Evolutionary conservation across 495 filamentous ascomycete species (phyloP).

Genomic region (Pseudomonodictys pantanalensis): DNA sequence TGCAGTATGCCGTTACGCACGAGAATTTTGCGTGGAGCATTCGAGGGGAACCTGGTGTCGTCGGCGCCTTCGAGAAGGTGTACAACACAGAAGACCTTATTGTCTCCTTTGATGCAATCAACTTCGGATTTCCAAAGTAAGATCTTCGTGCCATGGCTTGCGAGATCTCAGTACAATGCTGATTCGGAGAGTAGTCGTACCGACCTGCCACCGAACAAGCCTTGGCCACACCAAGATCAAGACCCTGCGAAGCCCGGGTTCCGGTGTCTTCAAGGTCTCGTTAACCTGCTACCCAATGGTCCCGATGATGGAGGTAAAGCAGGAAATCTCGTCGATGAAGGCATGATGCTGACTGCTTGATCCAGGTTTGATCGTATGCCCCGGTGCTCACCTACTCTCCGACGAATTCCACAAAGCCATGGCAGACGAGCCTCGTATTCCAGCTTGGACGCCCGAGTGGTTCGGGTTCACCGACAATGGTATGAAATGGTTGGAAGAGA

Average conservation of each 20-base stretch:
- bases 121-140: conserved; percentile 37
- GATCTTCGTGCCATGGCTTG: conserved; percentile 1
- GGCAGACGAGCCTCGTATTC: conserved; percentile 5
- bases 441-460: conserved; percentile 7
- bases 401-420: conserved; percentile 10
- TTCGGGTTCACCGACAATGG: conserved; percentile 7
- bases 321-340: too few relatives aligned
- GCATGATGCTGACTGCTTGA: too few relatives aligned
- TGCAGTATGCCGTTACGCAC: conserved; percentile 39
- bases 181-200: background rate
- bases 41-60: conserved; percentile 42
- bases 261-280: conserved; percentile 2
- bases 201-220: conserved; percentile 4
- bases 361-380: conserved; percentile 7
- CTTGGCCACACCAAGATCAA: conserved; percentile 8
- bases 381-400: conserved; percentile 1
- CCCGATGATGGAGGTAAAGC: conserved; percentile 11
- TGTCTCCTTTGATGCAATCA: conserved; percentile 41
- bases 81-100: conserved; percentile 42
- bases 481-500: conserved; percentile 4
- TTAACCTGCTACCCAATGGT: conserved; percentile 5
- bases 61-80: conserved; percentile 41
- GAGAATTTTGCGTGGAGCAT: conserved; percentile 50
- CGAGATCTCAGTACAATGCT: background rate
- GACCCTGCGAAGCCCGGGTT: conserved; percentile 3